These are phyloP conservation scores for Brassica napus DNA, from an alignment of 345 rosid species.

Conservation along the genomic window Da-Ae NC_063446.1:68424001-68424500, in stretches of 20 bases:
- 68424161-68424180: constrained; percentile 57
- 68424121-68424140: constrained; percentile 67
- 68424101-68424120: constrained; percentile 57
- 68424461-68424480: constrained; percentile 36
- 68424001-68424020: constrained; percentile 46
- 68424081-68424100: constrained; percentile 86
- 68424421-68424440: constrained; percentile 54
- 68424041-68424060: constrained; percentile 63
- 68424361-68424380: constrained; percentile 52
- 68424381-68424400: constrained; percentile 65
- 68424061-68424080: constrained; percentile 48
- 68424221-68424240: constrained; percentile 68
- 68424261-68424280: constrained; percentile 57
- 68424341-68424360: constrained; percentile 69
- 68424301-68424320: constrained; percentile 72
- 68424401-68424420: constrained; percentile 73
- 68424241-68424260: constrained; percentile 57
- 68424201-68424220: constrained; percentile 75
- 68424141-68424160: constrained; percentile 62
- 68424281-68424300: constrained; percentile 55
- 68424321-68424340: constrained; percentile 57
- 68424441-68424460: constrained; percentile 49
- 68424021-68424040: constrained; percentile 57
- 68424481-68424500: constrained; percentile 36
- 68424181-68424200: constrained; percentile 60